Evolutionary conservation across 805 yeast genomes (phyloP).

Genomic region (Saccharomycopsis javanensis): DNA sequence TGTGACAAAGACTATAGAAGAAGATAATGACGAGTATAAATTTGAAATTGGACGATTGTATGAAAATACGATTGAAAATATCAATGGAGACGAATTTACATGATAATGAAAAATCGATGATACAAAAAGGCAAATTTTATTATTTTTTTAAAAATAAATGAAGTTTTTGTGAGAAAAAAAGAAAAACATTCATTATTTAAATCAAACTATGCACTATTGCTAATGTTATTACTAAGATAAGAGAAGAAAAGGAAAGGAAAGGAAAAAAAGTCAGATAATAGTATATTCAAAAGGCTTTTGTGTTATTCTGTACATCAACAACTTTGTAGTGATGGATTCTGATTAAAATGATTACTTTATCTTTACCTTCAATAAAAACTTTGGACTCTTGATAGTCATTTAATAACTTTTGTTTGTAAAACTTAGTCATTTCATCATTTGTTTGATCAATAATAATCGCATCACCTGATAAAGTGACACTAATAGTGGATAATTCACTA

Average conservation of each 20-base stretch:
- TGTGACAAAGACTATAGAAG: conserved; percentile 27
- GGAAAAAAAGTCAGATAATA: not conserved
- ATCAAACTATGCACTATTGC: not conserved
- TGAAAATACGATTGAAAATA: conserved; percentile 33
- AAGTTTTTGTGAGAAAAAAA: not conserved
- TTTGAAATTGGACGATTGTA: conserved; percentile 37
- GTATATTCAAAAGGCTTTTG: conserved; percentile 24
- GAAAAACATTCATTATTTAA: not conserved
- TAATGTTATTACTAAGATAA: not conserved
- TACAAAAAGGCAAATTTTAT: no score
- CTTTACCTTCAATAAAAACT: conserved; percentile 53
- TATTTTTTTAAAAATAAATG: not conserved
- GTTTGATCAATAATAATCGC: conserved; percentile 43
- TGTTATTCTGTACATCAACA: conserved; percentile 66
- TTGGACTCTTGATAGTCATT: conserved; percentile 46
- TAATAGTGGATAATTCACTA: conserved; percentile 64
- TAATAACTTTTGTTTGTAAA: conserved; percentile 53
- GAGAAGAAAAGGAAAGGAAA: not conserved
- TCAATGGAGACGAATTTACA: conserved; percentile 6
- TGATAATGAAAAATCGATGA: no score
- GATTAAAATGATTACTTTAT: conserved; percentile 57
- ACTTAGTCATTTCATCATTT: conserved; percentile 36
- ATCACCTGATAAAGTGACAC: conserved; percentile 72
- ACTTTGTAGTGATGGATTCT: conserved; percentile 61
- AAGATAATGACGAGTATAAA: conserved; percentile 33